Evolutionary conservation across 768 basidiomycete genomes (phyloP), one percentile per base, ranked within the genome.

Genomic region (Suillus occidentalis): DNA sequence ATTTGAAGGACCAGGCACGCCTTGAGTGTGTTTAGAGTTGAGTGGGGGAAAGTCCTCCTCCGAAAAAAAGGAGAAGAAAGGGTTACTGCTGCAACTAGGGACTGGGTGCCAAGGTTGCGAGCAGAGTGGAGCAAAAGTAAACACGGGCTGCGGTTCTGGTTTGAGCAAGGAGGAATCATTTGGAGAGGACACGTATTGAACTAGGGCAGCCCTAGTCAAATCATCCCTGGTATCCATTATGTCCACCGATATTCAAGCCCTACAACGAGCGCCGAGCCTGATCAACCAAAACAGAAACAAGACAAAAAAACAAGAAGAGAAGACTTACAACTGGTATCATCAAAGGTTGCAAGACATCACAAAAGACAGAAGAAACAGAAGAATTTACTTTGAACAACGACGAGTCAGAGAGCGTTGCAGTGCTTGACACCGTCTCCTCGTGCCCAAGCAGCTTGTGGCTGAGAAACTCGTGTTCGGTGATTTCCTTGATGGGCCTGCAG

Each of bases 391-490:
- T 42, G 12, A 12, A 59, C 34, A 34, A 55, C 34, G 34, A 40
- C 16, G 50, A 52, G 39, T 40, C 39, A 63, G 65, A 56, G 64
- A 65, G 56, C 52, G 67, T 57, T 59, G 47, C 50, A 12, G 61
- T 59, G 64, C 61, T 52, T 50, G 34, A 64, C 49, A 49, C 67
- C 65, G 63, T 7, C 68, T 66, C 75, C 75, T 77, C 75, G 75
- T 76, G 76, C 71, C 56, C 60, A 60, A 58, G 37, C 34, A 31
- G 40, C 47, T 62, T 58, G 74, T 76, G 75, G 75, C 75, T 76
- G 75, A 74, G 76, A 75, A 75, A 77, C 76, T 74, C 74, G 66
- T 47, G 43, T 73, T 73, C 65, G 75, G 68, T 66, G 68, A 73
- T 75, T 68, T 68, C 67, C 63, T 69, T 67, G 63, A 67, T 64